Conservation (phyloP, 441 rosid species). For the Adansonia grandidieri region DNA sequence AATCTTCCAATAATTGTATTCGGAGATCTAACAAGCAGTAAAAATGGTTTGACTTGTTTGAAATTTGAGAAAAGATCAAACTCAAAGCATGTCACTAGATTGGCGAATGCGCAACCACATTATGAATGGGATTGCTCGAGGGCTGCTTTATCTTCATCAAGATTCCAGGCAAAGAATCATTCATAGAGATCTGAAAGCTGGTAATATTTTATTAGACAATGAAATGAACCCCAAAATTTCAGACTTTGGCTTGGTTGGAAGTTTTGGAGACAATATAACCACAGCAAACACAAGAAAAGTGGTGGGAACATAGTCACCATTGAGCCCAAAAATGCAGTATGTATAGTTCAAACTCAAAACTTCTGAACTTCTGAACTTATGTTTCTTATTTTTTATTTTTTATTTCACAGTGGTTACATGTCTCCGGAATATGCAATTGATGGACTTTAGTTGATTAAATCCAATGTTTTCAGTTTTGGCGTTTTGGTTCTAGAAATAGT, state of each 20-base stretch:
- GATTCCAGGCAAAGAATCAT: slow-evolving; percentile 32
- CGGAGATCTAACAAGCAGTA: not conserved
- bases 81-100: not conserved
- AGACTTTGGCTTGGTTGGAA: slow-evolving; percentile 44
- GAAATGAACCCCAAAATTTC: slow-evolving; percentile 44
- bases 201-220: slow-evolving; percentile 37
- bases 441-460: slow-evolving; percentile 35
- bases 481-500: slow-evolving; percentile 36
- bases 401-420: not conserved
- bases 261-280: slow-evolving; percentile 38
- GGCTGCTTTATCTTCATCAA: slow-evolving; percentile 48
- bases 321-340: not conserved
- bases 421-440: slow-evolving; percentile 23
- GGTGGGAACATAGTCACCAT: not conserved
- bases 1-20: not conserved
- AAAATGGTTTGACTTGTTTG: not conserved
- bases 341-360: not conserved
- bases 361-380: not conserved
- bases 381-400: not conserved
- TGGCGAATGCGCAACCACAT: not conserved
- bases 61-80: not conserved
- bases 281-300: slow-evolving; percentile 34
- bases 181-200: slow-evolving; percentile 41
- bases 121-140: slow-evolving; percentile 44
- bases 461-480: slow-evolving; percentile 41